Evolutionary conservation across 768 basidiomycete genomes (phyloP).

Genomic region (Heimioporus sp.): DNA sequence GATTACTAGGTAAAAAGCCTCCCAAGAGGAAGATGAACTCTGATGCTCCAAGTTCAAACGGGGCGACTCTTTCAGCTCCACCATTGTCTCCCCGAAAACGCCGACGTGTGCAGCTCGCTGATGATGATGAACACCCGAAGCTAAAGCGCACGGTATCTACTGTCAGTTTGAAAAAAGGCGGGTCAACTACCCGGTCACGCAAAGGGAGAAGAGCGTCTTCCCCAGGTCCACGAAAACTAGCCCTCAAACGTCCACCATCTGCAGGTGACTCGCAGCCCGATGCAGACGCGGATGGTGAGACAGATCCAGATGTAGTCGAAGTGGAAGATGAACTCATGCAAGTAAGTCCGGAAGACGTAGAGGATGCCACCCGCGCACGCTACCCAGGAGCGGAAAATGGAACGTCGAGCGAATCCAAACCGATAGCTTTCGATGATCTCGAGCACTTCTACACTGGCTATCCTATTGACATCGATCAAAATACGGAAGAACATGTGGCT

Average conservation of each 20-base stretch:
- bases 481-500: slow-evolving; percentile 11
- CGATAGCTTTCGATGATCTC: slow-evolving; percentile 27
- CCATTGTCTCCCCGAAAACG: slow-evolving; percentile 23
- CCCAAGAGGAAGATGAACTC: slow-evolving; percentile 17
- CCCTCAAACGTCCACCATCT: slow-evolving; percentile 19
- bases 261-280: slow-evolving; percentile 30
- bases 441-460: slow-evolving; percentile 28
- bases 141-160: slow-evolving; percentile 12
- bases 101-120: slow-evolving; percentile 12
- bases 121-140: slow-evolving; percentile 8
- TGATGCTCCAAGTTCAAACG: slow-evolving; percentile 7
- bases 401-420: slow-evolving; percentile 2
- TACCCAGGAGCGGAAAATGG: not conserved
- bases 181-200: not conserved
- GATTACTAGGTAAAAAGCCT: slow-evolving; percentile 14
- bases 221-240: slow-evolving; percentile 22
- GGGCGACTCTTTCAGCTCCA: slow-evolving; percentile 19
- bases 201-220: slow-evolving; percentile 30
- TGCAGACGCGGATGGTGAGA: slow-evolving; percentile 33
- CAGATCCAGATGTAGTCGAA: slow-evolving; percentile 36
- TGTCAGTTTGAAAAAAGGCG: slow-evolving; percentile 4
- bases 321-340: slow-evolving; percentile 35
- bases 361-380: slow-evolving; percentile 5
- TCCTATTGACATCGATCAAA: slow-evolving; percentile 32
- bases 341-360: slow-evolving; percentile 19